phyloP scores from a whole-genome alignment of 78 protist species.

The Ministeria vibrans region DNA sequence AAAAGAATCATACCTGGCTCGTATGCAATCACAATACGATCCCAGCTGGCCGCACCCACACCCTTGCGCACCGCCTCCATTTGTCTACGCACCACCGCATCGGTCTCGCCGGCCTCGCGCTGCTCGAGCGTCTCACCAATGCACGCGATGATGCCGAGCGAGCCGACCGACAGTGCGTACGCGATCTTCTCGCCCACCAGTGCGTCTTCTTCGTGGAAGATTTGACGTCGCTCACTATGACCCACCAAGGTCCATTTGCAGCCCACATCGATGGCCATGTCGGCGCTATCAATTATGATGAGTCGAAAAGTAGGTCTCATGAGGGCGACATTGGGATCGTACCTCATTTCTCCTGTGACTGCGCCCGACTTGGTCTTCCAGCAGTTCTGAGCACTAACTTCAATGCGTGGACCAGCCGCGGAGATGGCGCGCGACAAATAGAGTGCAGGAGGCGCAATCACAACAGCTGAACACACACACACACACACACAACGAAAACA shows the following conservation, averaged over 20 bases:
- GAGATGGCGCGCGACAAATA: not conserved
- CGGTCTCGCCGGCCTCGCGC: constrained; percentile 61
- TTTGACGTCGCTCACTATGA: constrained; percentile 93
- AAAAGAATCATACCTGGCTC: no score
- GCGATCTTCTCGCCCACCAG: constrained; percentile 63
- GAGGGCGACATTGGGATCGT: not conserved
- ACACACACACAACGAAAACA: not conserved
- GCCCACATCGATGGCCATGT: constrained; percentile 50
- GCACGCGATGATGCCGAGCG: constrained; percentile 85
- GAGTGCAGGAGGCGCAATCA: constrained; percentile 27
- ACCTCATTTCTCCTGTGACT: constrained; percentile 79
- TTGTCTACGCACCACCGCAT: constrained; percentile 7
- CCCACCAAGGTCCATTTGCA: constrained; percentile 89
- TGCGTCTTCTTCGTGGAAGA: constrained; percentile 81
- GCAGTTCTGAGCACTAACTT: constrained; percentile 58
- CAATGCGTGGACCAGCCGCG: constrained; percentile 16
- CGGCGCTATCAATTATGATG: not conserved
- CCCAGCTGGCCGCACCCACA: constrained; percentile 44
- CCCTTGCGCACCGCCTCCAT: constrained; percentile 7
- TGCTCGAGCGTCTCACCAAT: constrained; percentile 92
- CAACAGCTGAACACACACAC: constrained; percentile 24
- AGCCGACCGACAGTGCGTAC: constrained; percentile 56
- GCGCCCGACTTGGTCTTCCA: constrained; percentile 70
- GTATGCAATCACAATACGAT: constrained; percentile 82
- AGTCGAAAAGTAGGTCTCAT: not conserved